phyloP scores from a whole-genome alignment of 257 asterid species.

The Nicotiana obtusifolia region DNA sequence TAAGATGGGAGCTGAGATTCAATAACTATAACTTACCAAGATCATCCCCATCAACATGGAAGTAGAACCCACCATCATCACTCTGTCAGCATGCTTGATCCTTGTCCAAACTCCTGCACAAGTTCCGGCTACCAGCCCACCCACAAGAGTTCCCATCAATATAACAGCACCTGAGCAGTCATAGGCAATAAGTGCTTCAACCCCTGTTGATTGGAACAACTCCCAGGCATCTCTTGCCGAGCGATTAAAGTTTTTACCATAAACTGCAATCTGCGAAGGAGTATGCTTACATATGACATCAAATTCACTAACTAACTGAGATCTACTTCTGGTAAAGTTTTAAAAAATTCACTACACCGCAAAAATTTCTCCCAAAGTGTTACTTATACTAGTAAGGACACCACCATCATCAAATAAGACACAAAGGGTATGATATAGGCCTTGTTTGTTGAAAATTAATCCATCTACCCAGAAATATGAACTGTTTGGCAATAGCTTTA shows the following conservation, averaged over 20 bases:
- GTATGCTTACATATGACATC: background rate
- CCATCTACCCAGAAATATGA: background rate
- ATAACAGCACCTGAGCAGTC: slow-evolving; percentile 97
- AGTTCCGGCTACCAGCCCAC: slow-evolving; percentile 85
- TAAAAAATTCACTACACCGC: background rate
- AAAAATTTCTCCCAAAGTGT: background rate
- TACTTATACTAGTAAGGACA: background rate
- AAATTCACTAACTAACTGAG: background rate
- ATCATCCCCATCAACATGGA: slow-evolving; percentile 98
- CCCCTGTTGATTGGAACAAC: slow-evolving; percentile 91
- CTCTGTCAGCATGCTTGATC: slow-evolving; percentile 66
- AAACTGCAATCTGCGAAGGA: slow-evolving; percentile 69
- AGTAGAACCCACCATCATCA: slow-evolving; percentile 87
- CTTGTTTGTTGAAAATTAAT: no score
- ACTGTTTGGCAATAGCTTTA: background rate
- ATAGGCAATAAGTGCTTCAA: slow-evolving; percentile 88
- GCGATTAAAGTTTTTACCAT: slow-evolving; percentile 87
- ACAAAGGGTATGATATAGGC: no score
- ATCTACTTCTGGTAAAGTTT: background rate
- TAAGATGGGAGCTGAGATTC: background rate
- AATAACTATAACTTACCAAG: slow-evolving; percentile 44
- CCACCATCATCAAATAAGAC: background rate
- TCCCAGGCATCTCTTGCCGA: slow-evolving; percentile 99
- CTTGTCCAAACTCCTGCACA: slow-evolving; percentile 77
- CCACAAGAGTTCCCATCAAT: slow-evolving; percentile 78